A percentile compares a stretch with the other conserved stretches of the same genome.
phyloP scores from a whole-genome alignment of 768 basidiomycete species.

The Lentinula sp. region DNA sequence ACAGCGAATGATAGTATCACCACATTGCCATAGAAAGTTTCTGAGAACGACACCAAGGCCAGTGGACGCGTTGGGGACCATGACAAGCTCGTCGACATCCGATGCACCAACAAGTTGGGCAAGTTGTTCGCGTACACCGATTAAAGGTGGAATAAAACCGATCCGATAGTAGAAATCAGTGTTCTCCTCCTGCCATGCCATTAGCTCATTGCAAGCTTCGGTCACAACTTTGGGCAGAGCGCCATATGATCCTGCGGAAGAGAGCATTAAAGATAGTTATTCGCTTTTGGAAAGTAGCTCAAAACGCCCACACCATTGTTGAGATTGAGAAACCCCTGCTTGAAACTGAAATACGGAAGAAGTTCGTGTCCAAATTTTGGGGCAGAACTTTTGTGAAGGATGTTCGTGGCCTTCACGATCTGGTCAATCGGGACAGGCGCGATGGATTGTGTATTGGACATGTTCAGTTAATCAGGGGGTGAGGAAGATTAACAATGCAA shows the following conservation, averaged over 20 bases:
- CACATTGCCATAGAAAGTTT: constrained; percentile 62
- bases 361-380: neutral
- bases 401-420: neutral
- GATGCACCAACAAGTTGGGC: constrained; percentile 47
- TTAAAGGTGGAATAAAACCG: constrained; percentile 25
- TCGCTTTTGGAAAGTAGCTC: constrained; percentile 1
- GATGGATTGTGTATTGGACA: neutral
- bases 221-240: constrained; percentile 48
- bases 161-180: constrained; percentile 52
- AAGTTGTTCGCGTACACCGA: constrained; percentile 35
- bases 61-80: constrained; percentile 56
- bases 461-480: neutral
- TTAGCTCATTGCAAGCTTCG: constrained; percentile 33
- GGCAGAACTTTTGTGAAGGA: neutral
- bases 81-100: constrained; percentile 44
- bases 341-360: neutral
- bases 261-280: constrained; percentile 18
- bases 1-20: constrained; percentile 65
- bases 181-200: constrained; percentile 39
- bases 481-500: neutral
- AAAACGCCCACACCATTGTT: neutral
- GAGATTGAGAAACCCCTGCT: neutral
- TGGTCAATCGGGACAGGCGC: neutral
- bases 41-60: constrained; percentile 61
- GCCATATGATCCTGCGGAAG: constrained; percentile 54